Base-by-base conservation (phyloP, 2,329 filamentous ascomycete species). In the Aureobasidium sp. region DNA sequence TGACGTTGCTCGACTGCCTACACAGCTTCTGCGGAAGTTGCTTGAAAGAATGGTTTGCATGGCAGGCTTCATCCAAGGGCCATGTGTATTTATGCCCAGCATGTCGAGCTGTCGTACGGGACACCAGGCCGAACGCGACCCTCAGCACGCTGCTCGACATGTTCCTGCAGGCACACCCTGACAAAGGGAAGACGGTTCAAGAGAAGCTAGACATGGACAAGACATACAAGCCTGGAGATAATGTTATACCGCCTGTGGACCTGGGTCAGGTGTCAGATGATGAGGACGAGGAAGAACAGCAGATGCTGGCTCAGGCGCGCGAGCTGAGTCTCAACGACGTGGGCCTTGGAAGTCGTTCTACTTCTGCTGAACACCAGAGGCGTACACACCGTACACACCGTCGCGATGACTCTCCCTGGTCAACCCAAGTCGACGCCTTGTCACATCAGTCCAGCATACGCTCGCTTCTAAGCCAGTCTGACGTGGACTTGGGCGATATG, bases 21-120 rank as follows among this genome's bases (percentile, higher is more conserved):
- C 71, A 73, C 62, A 96, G 93, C 47, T 99, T 95, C 74, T 99
- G 94, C 78, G 94, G 92, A 65, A 88, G 89, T 40, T 99, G 94
- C 71, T 74, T 97, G 62, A 96, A 95, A 74, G 90, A 95, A 77
- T 99, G 94, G 94, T 99, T 97, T 72, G 78, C 80, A 64, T 94
- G 85, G 74, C 90, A 96, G 73, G 85, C 86, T 38, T 78, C 80
- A 31, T 81, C 81, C 45, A 81, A 81, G 7, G 80, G 67, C 63
- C 78, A 68, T 3, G 75, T 80, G 57, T 95, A 90, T 73, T 96
- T 91, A 47, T 99, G 94, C 76, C 94, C 94, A 42, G 88, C 90
- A 75, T 99, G 94, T 75, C 89, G 94, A 65, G 89, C 91, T 47
- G 75, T 81, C 13, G 93, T 99, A 63, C 86, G 92, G 64, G 89